Conservation (phyloP, 1,284 basidiomycete species). For the Inonotus obliquus region DNA sequence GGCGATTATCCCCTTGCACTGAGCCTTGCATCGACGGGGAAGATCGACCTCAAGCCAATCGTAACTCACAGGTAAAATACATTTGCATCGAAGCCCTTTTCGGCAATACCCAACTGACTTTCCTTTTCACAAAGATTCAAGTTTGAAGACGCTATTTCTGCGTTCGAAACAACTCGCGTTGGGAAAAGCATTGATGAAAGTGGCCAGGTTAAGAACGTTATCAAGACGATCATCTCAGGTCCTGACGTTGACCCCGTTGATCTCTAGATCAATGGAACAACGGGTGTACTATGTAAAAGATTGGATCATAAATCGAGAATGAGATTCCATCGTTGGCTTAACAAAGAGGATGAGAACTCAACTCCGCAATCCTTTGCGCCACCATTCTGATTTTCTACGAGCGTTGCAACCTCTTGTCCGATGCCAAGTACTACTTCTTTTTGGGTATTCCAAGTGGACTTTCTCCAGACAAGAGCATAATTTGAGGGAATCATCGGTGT, state of each 20-base stretch:
- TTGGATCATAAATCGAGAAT: too few species aligned
- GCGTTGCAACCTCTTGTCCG: too few species aligned
- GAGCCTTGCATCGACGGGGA: slow-evolving; percentile 71
- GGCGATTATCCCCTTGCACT: slow-evolving; percentile 88
- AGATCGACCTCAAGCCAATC: slow-evolving; percentile 82
- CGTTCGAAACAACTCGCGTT: slow-evolving; percentile 74
- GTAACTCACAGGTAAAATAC: slow-evolving; percentile 74
- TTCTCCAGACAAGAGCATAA: too few species aligned
- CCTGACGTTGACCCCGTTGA: slow-evolving; percentile 44
- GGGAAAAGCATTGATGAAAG: slow-evolving; percentile 79
- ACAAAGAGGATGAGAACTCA: too few species aligned
- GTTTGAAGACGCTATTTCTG: slow-evolving; percentile 69
- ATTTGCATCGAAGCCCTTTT: neutral
- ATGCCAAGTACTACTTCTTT: too few species aligned
- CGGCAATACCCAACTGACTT: neutral
- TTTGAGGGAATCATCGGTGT: too few species aligned
- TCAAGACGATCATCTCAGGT: slow-evolving; percentile 75
- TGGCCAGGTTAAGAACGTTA: slow-evolving; percentile 38
- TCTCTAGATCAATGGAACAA: neutral
- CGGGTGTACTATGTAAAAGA: neutral
- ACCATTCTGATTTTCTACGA: too few species aligned
- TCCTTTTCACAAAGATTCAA: slow-evolving; percentile 45
- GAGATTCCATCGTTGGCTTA: too few species aligned
- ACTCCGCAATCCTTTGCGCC: too few species aligned
- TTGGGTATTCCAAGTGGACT: too few species aligned